phyloP scores from a whole-genome alignment of 805 yeast species.

The Spathaspora gorwiae region DNA sequence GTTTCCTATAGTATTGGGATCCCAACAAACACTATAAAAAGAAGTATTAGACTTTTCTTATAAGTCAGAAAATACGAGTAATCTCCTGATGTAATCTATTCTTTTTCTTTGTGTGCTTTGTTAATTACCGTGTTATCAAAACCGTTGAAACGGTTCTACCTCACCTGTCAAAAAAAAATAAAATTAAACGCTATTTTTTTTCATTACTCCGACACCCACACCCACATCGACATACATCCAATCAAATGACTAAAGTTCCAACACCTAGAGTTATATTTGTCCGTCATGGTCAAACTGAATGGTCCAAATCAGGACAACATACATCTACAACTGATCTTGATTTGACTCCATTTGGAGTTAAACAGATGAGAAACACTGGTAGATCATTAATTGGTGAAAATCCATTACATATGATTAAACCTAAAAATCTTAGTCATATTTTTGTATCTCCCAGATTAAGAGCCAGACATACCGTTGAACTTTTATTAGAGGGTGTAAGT shows the following conservation, averaged over 20 bases:
- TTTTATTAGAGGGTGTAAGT: slow-evolving; percentile 46
- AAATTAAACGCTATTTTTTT: neutral
- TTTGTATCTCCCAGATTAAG: slow-evolving; percentile 79
- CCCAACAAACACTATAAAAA: too few relatives aligned
- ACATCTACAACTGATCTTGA: slow-evolving; percentile 83
- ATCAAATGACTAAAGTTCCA: slow-evolving; percentile 15
- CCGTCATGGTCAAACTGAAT: slow-evolving; percentile 90
- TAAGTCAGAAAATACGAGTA: too few relatives aligned
- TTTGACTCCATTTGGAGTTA: slow-evolving; percentile 72
- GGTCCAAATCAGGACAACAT: slow-evolving; percentile 93
- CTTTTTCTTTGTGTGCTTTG: too few relatives aligned
- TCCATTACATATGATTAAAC: slow-evolving; percentile 54
- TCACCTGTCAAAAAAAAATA: neutral
- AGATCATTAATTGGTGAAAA: slow-evolving; percentile 56
- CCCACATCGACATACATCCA: neutral
- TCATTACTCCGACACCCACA: neutral
- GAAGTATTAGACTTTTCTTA: too few relatives aligned
- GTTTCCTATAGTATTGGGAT: too few relatives aligned
- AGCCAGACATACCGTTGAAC: slow-evolving; percentile 69
- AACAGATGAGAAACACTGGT: slow-evolving; percentile 75
- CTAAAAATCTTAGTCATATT: slow-evolving; percentile 56
- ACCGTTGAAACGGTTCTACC: too few relatives aligned
- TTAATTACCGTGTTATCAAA: too few relatives aligned
- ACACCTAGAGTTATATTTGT: slow-evolving; percentile 68
- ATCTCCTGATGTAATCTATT: too few relatives aligned